Conservation (phyloP, 2,329 filamentous ascomycete genomes). For the Pseudogymnoascus sp. region DNA sequence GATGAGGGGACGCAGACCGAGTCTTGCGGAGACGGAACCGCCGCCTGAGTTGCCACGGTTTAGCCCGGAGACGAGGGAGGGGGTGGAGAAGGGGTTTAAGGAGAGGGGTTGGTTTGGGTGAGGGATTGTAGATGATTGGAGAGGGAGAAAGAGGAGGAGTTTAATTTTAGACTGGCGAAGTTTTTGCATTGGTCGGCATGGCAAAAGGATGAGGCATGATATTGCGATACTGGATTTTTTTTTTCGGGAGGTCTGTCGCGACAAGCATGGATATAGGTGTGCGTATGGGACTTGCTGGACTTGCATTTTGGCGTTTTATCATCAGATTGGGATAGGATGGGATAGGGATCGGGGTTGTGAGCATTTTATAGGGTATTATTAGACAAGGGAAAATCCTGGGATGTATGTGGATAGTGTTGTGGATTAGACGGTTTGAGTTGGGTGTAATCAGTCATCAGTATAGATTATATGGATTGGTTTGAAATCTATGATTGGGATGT, state of each 20-base stretch:
- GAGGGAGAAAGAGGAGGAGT: conserved; percentile 8
- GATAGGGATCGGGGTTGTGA: not conserved
- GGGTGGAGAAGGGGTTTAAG: conserved; percentile 13
- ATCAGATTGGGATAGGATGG: not conserved
- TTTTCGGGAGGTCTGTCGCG: not conserved
- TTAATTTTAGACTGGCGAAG: not conserved
- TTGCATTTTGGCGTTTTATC: not conserved
- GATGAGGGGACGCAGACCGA: conserved; percentile 11
- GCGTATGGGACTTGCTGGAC: not conserved
- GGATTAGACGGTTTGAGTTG: not conserved
- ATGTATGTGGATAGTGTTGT: not conserved
- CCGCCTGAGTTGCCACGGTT: conserved; percentile 22
- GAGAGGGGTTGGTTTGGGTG: not conserved
- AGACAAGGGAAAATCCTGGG: not conserved
- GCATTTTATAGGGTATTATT: not conserved
- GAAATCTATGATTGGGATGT: not conserved
- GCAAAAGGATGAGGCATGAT: not conserved
- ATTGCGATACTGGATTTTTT: not conserved
- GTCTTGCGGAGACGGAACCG: conserved; percentile 26
- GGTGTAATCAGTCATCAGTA: not conserved
- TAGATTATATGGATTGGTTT: not conserved
- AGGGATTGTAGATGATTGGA: not conserved
- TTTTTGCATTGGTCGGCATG: not conserved
- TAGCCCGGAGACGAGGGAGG: conserved; percentile 18
- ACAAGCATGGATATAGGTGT: not conserved